Evolutionary conservation across 129 eudicot species (phyloP).

Genomic region (Arctium minus): DNA sequence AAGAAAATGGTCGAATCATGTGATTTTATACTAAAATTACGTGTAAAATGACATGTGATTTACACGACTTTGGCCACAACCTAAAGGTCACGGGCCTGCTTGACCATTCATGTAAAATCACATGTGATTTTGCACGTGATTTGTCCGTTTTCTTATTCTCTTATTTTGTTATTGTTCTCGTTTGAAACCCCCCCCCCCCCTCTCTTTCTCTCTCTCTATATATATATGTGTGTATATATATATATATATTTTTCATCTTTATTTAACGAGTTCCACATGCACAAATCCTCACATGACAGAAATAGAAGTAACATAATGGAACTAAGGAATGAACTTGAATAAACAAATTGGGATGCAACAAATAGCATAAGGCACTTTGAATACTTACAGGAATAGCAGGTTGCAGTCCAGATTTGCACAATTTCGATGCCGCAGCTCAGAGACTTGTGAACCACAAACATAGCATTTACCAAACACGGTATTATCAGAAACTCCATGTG

Average conservation of each 20-base stretch:
- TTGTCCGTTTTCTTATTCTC: too few species aligned
- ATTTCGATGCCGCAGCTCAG: conserved; percentile 87
- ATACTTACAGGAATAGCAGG: conserved; percentile 82
- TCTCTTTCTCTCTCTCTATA: too few species aligned
- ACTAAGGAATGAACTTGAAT: neutral
- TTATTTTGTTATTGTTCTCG: too few species aligned
- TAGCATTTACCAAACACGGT: conserved; percentile 75
- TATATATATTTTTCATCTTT: neutral
- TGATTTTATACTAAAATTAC: too few species aligned
- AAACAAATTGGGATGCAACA: neutral
- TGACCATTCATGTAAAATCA: too few species aligned
- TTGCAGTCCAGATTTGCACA: conserved; percentile 98
- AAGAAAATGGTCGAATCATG: too few species aligned
- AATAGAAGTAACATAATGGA: neutral
- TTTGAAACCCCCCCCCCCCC: too few species aligned
- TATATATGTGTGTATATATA: too few species aligned
- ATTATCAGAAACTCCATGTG: conserved; percentile 22
- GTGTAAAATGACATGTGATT: too few species aligned
- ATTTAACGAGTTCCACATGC: neutral
- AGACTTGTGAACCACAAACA: conserved; percentile 74
- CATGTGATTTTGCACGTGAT: too few species aligned
- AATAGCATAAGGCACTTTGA: neutral
- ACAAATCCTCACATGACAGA: neutral
- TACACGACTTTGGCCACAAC: too few species aligned
- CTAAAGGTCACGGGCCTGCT: too few species aligned